Base-by-base conservation (phyloP, 140 eudicot genomes). In the Erigeron philadelphicus region DNA sequence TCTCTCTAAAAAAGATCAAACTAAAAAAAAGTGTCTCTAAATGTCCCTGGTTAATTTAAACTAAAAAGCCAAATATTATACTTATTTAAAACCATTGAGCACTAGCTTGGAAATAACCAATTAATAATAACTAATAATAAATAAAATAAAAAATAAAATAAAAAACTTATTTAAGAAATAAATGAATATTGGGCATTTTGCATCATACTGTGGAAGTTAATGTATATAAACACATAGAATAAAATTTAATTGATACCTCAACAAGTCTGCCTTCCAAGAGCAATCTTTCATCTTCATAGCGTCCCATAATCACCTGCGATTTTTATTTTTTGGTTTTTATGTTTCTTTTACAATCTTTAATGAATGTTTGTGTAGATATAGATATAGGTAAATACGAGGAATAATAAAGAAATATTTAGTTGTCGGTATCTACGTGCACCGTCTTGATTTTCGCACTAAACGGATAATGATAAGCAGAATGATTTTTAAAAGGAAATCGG, bases 231-330 rank as follows among this genome's bases (percentile, higher is more conserved):
- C 38, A 31, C 4, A 31, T 31, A 31, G 13, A 8, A 31, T 31
- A 31, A 8, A 8, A 6, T 40, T 43, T 17, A 17, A 60, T 18
- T 13, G 8, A 61, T 76, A 76, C 80, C 81, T 70, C 68, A 23
- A 46, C 55, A 48, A 76, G 72, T 70, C 70, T 57, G 9, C 67
- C 72, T 63, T 76, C 81, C 48, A 76, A 70, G 18, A 76, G 81
- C 71, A 76, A 76, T 47, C 72, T 53, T 43, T 70, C 81, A 5
- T 76, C 81, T 45, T 76, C 81, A 47, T 63, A 76, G 49, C 76
- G 71, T 35, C 76, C 81, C 81, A 76, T 76, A 15, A 35, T 73
- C 23, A 25, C 25, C 65, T 42, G 12, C 16, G 64, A 12, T 4
- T 16, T 6, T 52, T 55, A 12, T 3, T 18, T 53, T 25, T 45